Evolutionary conservation across 805 yeast species (phyloP).

Genomic region (Nakazawaea siamensis): DNA sequence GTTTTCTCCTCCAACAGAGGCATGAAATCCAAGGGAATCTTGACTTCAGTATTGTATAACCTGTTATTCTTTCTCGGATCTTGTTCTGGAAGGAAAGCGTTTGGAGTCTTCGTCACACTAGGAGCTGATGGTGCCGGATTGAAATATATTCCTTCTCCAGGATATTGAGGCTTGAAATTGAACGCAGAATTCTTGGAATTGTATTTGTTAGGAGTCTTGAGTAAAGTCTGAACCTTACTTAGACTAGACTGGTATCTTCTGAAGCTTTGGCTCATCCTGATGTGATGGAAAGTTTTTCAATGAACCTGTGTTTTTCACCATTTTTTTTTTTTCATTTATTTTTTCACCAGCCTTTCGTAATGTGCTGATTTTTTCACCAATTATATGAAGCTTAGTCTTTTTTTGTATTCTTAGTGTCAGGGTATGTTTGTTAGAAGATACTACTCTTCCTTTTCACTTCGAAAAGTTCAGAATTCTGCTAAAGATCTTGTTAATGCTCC

Average conservation of each 20-base stretch:
- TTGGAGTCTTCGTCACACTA: slow-evolving; percentile 25
- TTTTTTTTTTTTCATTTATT: not conserved
- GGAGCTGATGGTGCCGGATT: slow-evolving; percentile 28
- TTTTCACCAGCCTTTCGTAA: too few species aligned
- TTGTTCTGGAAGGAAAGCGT: slow-evolving; percentile 22
- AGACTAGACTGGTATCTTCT: slow-evolving; percentile 6
- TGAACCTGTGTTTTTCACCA: too few species aligned
- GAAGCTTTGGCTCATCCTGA: too few species aligned
- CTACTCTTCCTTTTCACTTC: too few species aligned
- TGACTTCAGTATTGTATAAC: slow-evolving; percentile 15
- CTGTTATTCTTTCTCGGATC: slow-evolving; percentile 21
- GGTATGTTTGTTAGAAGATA: too few species aligned
- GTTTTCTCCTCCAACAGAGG: slow-evolving; percentile 18
- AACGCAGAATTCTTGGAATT: slow-evolving; percentile 27
- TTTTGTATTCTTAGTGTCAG: too few species aligned
- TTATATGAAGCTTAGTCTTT: too few species aligned
- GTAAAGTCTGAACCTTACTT: slow-evolving; percentile 15
- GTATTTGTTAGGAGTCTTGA: slow-evolving; percentile 26
- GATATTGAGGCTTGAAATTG: slow-evolving; percentile 24
- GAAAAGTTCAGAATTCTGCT: too few species aligned
- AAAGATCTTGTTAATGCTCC: too few species aligned
- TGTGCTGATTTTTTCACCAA: too few species aligned
- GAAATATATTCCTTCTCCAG: slow-evolving; percentile 23
- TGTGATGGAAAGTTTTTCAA: too few species aligned
- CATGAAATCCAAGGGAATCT: slow-evolving; percentile 18